Evolutionary conservation across 1,139 yeast species (phyloP).

Genomic region (Sugiyamaella neomexicana): DNA sequence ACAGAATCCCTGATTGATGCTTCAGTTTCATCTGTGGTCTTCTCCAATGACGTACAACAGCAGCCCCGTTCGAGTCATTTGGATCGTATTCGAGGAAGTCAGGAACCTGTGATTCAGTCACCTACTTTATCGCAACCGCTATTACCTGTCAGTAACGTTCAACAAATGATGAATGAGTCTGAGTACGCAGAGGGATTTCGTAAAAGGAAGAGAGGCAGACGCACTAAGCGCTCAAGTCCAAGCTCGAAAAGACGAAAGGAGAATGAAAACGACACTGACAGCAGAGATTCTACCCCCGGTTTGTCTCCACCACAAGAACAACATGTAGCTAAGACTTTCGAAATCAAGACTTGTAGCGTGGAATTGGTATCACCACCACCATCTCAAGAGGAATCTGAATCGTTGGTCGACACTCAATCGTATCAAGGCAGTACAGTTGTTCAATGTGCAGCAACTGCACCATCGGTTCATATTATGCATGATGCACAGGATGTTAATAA

Average conservation of each 20-base stretch:
- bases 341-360: not conserved
- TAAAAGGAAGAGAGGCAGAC: slow-evolving; percentile 20
- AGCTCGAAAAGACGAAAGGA: not conserved
- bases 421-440: not conserved
- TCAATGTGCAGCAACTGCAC: too few relatives aligned
- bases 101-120: slow-evolving; percentile 1
- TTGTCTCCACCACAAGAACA: not conserved
- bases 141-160: slow-evolving; percentile 18
- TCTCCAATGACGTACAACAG: not conserved
- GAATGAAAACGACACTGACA: slow-evolving; percentile 5
- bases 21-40: not conserved
- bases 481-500: too few relatives aligned
- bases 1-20: not conserved
- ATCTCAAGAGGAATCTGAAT: slow-evolving; percentile 5
- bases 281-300: slow-evolving; percentile 1
- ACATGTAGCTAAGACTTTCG: not conserved
- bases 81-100: slow-evolving; percentile 1
- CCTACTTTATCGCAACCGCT: slow-evolving; percentile 17
- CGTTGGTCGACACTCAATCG: not conserved
- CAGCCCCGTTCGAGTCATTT: not conserved
- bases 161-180: slow-evolving; percentile 19
- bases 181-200: slow-evolving; percentile 23
- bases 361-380: slow-evolving; percentile 14
- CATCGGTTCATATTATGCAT: too few relatives aligned
- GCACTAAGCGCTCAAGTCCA: not conserved